Base-by-base conservation (phyloP, 2,329 filamentous ascomycete species). In the Epichloe coenophiala region DNA sequence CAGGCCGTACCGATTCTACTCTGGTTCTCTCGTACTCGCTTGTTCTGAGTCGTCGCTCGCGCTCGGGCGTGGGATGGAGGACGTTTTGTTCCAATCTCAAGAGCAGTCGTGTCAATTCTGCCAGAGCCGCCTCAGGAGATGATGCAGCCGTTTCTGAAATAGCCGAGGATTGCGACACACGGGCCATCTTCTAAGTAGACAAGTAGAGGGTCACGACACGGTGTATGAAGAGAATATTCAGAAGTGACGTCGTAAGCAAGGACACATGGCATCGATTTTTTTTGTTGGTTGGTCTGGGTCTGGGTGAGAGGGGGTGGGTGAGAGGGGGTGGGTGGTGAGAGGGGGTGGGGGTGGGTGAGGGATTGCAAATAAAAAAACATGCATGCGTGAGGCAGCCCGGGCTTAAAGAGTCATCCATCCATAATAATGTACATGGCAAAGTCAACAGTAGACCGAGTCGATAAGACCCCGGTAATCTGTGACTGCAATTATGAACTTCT, bases 1-100 rank as follows among this genome's bases (percentile, higher is more conserved):
- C 5, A 33, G 75, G 72, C 59, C 75, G 73, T 59, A 71, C 69
- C 50, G 62, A 61, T 56, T 63, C 63, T 37, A 69, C 58, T 47
- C 63, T 65, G 36, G 63, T 62, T 53, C 86, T 75, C 67, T 88
- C 84, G 60, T 80, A 83, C 59, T 78, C 79, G 57, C 78, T 86
- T 33, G 71, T 70, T 50, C 77, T 72, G 45, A 86, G 67, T 46
- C 76, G 68, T 44, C 67, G 69, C 62, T 81, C 77, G 47, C 76
- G 74, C 49, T 82, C 77, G 50, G 76, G 71, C 54, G 81, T 76
- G 33, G 79, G 73, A 50, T 77, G 76, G 38, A 88, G 71, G 48
- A 89, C 72, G 36, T 72, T 80, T 53, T 78, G 74, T 58, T 87
- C 81, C 38, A 89, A 70, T 35, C 84, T 80, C 47, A 69, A 67